A percentile compares a stretch with the other conserved stretches of the same genome.
phyloP scores from a whole-genome alignment of 2,329 filamentous ascomycete species.

The Emydomyces testavorans region DNA sequence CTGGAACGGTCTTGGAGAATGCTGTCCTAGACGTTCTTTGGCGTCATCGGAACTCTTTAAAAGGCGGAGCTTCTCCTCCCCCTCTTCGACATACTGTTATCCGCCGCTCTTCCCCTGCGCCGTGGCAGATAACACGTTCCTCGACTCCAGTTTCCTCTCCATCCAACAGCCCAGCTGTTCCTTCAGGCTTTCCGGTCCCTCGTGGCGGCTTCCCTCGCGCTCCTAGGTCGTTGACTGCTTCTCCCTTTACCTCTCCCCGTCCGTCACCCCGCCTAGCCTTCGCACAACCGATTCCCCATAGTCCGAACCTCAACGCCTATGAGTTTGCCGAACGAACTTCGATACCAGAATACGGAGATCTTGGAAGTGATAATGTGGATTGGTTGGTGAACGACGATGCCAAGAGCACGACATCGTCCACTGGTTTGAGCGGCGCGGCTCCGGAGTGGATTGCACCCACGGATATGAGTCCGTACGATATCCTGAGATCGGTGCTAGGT shows the following conservation, averaged over 20 bases:
- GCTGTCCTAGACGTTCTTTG: conserved; percentile 82
- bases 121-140: conserved; percentile 68
- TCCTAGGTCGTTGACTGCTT: conserved; percentile 64
- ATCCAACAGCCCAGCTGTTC: conserved; percentile 65
- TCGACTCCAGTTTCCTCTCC: conserved; percentile 76
- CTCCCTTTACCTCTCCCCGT: conserved; percentile 85
- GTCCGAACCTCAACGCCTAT: conserved; percentile 86
- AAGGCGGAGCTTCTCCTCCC: conserved; percentile 60
- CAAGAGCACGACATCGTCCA: conserved; percentile 67
- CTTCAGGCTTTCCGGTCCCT: conserved; percentile 62
- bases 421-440: conserved; percentile 63
- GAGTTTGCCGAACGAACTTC: conserved; percentile 80
- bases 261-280: conserved; percentile 85
- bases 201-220: conserved; percentile 65
- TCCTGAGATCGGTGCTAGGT: conserved; percentile 86
- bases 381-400: conserved; percentile 89
- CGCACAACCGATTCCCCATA: conserved; percentile 88
- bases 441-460: conserved; percentile 68
- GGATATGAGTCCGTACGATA: conserved; percentile 97
- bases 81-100: conserved; percentile 81
- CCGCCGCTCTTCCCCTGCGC: conserved; percentile 79
- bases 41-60: conserved; percentile 39
- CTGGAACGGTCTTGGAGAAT: conserved; percentile 72
- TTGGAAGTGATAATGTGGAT: conserved; percentile 87
- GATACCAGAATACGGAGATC: conserved; percentile 76